phyloP scores from a whole-genome alignment of 2,329 filamentous ascomycete genomes.

The Ceratocystis variospora region DNA sequence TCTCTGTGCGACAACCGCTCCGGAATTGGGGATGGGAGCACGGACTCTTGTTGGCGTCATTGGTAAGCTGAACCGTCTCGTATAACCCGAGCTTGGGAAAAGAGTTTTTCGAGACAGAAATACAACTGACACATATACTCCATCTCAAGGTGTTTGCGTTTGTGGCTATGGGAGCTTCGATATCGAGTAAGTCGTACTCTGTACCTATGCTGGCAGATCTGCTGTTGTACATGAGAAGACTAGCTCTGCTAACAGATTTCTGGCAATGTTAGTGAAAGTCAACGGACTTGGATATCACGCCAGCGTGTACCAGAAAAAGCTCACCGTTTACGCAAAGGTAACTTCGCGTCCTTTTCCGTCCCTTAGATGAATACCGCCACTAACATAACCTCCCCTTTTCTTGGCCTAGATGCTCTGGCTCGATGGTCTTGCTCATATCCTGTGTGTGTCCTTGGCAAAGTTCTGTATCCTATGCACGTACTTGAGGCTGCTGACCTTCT shows the following conservation, averaged over 20 bases:
- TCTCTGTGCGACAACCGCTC: conserved; percentile 26
- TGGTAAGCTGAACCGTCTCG: conserved; percentile 20
- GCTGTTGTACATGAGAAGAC: background rate
- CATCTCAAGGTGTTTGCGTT: conserved; percentile 14
- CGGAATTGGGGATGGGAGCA: conserved; percentile 27
- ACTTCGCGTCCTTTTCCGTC: background rate
- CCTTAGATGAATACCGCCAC: background rate
- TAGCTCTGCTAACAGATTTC: background rate
- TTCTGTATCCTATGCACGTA: conserved; percentile 22
- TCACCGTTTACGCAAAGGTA: conserved; percentile 17
- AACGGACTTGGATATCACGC: conserved; percentile 13
- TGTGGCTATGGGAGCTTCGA: conserved; percentile 15
- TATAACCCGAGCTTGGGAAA: background rate
- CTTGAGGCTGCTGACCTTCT: conserved; percentile 23
- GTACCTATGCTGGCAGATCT: background rate
- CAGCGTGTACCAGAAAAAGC: background rate
- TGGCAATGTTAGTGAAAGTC: conserved; percentile 8
- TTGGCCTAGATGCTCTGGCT: conserved; percentile 13
- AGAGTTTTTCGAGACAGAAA: background rate
- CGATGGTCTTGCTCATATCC: conserved; percentile 19
- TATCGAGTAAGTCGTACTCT: conserved; percentile 15
- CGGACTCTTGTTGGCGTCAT: conserved; percentile 26
- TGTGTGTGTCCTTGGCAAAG: conserved; percentile 21
- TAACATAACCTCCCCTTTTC: background rate
- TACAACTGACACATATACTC: background rate